Evolutionary conservation across 2,329 filamentous ascomycete genomes (phyloP).

Genomic region (Aspergillaceae sp.): DNA sequence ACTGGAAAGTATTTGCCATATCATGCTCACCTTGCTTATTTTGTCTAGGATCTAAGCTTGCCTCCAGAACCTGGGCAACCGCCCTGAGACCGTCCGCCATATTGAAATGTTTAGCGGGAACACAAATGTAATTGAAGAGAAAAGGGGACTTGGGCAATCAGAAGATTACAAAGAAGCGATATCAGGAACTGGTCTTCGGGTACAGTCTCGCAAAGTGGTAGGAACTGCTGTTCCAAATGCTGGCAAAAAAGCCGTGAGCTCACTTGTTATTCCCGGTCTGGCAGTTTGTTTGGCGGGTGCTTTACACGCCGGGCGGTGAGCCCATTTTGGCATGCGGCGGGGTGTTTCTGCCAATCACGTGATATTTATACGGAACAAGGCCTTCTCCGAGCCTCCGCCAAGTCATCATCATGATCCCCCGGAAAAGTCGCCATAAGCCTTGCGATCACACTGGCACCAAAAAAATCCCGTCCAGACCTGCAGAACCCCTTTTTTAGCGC

Average conservation of each 20-base stretch:
- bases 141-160: neutral
- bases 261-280: constrained; percentile 17
- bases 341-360: constrained; percentile 20
- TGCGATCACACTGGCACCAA: neutral
- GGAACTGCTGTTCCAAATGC: too few relatives aligned
- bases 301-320: constrained; percentile 21
- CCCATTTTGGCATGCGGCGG: constrained; percentile 4
- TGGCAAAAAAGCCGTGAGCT: constrained; percentile 9
- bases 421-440: neutral
- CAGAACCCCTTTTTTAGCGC: neutral
- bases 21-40: constrained; percentile 70
- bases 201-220: neutral
- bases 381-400: constrained; percentile 11
- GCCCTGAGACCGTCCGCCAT: constrained; percentile 56
- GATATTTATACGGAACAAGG: constrained; percentile 12
- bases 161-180: neutral
- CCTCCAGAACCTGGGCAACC: constrained; percentile 76
- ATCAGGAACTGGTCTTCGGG: neutral
- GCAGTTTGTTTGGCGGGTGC: constrained; percentile 27
- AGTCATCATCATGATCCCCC: constrained; percentile 11
- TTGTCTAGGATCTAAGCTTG: constrained; percentile 77
- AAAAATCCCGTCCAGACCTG: neutral
- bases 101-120: constrained; percentile 9
- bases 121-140: neutral
- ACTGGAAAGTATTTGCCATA: neutral